phyloP scores from a whole-genome alignment of 805 yeast genomes.

The Millerozyma acaciae region DNA sequence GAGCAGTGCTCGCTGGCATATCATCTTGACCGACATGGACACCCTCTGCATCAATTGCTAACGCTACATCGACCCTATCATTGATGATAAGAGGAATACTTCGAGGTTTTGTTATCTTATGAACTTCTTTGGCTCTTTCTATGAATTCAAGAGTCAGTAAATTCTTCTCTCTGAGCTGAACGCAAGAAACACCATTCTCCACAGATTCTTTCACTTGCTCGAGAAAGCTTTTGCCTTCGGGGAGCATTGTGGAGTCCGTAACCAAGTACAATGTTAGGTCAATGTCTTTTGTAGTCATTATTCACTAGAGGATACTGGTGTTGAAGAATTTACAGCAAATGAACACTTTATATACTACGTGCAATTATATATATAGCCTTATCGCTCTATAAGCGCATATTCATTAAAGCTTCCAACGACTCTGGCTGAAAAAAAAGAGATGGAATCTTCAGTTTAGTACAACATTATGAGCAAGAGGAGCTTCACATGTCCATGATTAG shows the following conservation, averaged over 20 bases:
- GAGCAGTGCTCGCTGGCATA: slow-evolving; percentile 57
- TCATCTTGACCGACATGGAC: slow-evolving; percentile 93
- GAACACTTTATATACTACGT: too few species aligned
- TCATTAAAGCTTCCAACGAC: too few species aligned
- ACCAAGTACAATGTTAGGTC: slow-evolving; percentile 73
- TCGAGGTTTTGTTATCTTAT: slow-evolving; percentile 52
- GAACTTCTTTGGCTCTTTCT: slow-evolving; percentile 55
- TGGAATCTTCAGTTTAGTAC: too few species aligned
- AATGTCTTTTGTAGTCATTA: slow-evolving; percentile 6
- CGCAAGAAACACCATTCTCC: slow-evolving; percentile 69
- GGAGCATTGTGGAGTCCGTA: slow-evolving; percentile 74
- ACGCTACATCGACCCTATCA: slow-evolving; percentile 83
- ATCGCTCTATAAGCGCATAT: too few species aligned
- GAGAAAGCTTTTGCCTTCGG: slow-evolving; percentile 44
- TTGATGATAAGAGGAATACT: slow-evolving; percentile 78
- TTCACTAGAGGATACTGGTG: too few species aligned
- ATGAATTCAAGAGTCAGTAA: slow-evolving; percentile 67
- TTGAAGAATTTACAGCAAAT: too few species aligned
- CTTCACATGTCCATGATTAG: too few species aligned
- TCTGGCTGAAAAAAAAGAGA: too few species aligned
- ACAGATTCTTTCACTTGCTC: slow-evolving; percentile 64
- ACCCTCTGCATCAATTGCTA: slow-evolving; percentile 87
- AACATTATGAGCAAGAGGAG: too few species aligned
- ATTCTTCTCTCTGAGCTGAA: slow-evolving; percentile 80
- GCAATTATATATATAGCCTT: too few species aligned